A percentile compares a stretch with the other conserved stretches of the same genome.
Conservation (phyloP, 2,329 filamentous ascomycete genomes). For the Ceratocystis ficicola region DNA sequence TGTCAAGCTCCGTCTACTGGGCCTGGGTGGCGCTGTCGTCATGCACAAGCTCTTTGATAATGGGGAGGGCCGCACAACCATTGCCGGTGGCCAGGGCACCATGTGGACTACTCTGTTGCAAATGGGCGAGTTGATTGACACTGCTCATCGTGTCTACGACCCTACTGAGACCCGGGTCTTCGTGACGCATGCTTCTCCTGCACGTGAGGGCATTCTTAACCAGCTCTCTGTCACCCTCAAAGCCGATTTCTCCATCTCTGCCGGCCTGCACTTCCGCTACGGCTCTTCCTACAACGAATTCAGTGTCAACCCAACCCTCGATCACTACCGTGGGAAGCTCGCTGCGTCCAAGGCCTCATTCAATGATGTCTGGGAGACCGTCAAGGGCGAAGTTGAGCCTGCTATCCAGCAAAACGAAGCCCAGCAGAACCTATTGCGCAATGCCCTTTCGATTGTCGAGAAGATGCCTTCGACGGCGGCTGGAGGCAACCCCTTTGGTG, state of each 20-base stretch:
- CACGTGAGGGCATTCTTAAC: slow-evolving; percentile 90
- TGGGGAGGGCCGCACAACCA: slow-evolving; percentile 92
- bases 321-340: slow-evolving; percentile 96
- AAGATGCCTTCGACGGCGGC: slow-evolving; percentile 96
- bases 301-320: slow-evolving; percentile 92
- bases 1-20: slow-evolving; percentile 86
- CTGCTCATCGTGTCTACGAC: slow-evolving; percentile 94
- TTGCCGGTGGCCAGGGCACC: slow-evolving; percentile 92
- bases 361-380: slow-evolving; percentile 98
- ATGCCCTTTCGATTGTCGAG: slow-evolving; percentile 84
- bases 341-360: slow-evolving; percentile 97
- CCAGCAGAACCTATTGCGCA: slow-evolving; percentile 81
- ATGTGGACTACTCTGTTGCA: slow-evolving; percentile 99
- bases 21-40: slow-evolving; percentile 88
- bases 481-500: slow-evolving; percentile 92
- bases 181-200: slow-evolving; percentile 91
- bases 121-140: slow-evolving; percentile 97
- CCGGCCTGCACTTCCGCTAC: slow-evolving; percentile 94
- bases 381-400: slow-evolving; percentile 88
- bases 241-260: slow-evolving; percentile 95
- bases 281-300: slow-evolving; percentile 99
- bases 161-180: slow-evolving; percentile 95
- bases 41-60: slow-evolving; percentile 99
- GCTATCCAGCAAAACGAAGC: slow-evolving; percentile 88
- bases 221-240: slow-evolving; percentile 95